These are phyloP conservation scores for Rhexocercosporidium sp. DNA, from an alignment of 2,329 filamentous ascomycete genomes.

Conservation along the genomic window DNA sequence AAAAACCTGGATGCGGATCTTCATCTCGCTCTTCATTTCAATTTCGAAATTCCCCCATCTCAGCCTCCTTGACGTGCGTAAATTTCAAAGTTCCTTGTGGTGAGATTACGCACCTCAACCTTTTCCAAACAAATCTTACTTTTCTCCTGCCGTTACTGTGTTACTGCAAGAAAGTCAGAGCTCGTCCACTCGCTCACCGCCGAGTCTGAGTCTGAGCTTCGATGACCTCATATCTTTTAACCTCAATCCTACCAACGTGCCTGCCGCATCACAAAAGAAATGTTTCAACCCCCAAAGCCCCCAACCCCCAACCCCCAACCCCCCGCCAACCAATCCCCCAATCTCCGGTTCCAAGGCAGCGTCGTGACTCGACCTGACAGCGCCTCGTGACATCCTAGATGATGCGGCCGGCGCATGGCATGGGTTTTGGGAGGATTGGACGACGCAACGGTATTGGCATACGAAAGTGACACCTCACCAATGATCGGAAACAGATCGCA, in stretches of 20 bases:
- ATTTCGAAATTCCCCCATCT: too few relatives aligned
- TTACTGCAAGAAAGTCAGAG: too few relatives aligned
- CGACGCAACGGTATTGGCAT: too few relatives aligned
- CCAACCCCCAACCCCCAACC: background rate
- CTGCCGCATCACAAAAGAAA: too few relatives aligned
- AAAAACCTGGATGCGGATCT: background rate
- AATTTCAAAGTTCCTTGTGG: too few relatives aligned
- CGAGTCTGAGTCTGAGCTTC: background rate
- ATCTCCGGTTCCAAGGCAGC: conserved; percentile 26
- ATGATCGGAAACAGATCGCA: conserved; percentile 15
- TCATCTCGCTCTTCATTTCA: conserved; percentile 4
- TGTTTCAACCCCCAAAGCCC: too few relatives aligned
- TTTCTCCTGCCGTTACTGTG: too few relatives aligned
- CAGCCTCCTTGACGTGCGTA: too few relatives aligned
- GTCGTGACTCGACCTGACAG: conserved; percentile 18
- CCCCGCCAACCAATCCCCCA: background rate
- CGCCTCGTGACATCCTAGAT: conserved; percentile 12
- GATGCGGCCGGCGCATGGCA: too few relatives aligned
- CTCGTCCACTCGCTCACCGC: background rate
- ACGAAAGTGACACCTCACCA: conserved; percentile 11
- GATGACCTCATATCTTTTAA: conserved; percentile 10
- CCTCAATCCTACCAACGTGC: too few relatives aligned
- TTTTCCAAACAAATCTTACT: background rate
- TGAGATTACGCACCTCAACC: background rate
- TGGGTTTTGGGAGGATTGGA: too few relatives aligned